phyloP scores from a whole-genome alignment of 2,329 filamentous ascomycete species.

The Epicoccum sorghinum region DNA sequence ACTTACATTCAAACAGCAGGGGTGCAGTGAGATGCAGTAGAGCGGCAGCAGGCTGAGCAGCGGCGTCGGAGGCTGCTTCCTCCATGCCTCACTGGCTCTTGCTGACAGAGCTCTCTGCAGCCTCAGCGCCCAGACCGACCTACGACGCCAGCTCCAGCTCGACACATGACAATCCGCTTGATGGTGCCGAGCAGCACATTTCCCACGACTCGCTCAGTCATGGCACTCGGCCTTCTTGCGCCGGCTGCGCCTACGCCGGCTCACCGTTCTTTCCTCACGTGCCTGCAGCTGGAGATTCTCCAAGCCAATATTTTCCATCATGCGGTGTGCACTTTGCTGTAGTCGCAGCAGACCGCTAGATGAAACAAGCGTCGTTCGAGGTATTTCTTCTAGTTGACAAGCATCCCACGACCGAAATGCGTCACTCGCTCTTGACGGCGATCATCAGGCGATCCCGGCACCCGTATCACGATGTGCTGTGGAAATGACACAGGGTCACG shows the following conservation, averaged over 20 bases:
- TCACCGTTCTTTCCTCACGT: constrained; percentile 21
- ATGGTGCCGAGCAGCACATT: not conserved
- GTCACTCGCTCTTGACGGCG: constrained; percentile 41
- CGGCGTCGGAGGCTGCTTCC: constrained; percentile 28
- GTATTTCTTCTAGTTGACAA: constrained; percentile 16
- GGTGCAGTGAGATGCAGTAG: constrained; percentile 9
- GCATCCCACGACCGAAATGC: constrained; percentile 18
- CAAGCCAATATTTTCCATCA: constrained; percentile 17
- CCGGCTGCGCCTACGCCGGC: constrained; percentile 7
- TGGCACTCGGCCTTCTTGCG: not conserved
- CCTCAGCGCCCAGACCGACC: constrained; percentile 19
- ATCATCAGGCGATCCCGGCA: constrained; percentile 36
- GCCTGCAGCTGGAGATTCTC: constrained; percentile 7
- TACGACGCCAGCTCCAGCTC: constrained; percentile 5
- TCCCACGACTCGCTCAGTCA: constrained; percentile 1
- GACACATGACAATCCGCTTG: constrained; percentile 2
- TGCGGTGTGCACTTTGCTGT: constrained; percentile 15
- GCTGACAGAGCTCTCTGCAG: constrained; percentile 19
- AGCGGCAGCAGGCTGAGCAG: constrained; percentile 13
- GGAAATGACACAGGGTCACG: constrained; percentile 31
- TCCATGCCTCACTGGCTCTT: constrained; percentile 35
- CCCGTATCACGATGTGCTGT: constrained; percentile 20
- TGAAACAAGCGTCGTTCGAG: constrained; percentile 42
- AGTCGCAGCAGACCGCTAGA: constrained; percentile 26
- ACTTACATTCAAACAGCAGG: not conserved